Evolutionary conservation across 2,329 filamentous ascomycete species (phyloP), one percentile per base, ranked within the genome.

Genomic region (Lecanosticta acicola): DNA sequence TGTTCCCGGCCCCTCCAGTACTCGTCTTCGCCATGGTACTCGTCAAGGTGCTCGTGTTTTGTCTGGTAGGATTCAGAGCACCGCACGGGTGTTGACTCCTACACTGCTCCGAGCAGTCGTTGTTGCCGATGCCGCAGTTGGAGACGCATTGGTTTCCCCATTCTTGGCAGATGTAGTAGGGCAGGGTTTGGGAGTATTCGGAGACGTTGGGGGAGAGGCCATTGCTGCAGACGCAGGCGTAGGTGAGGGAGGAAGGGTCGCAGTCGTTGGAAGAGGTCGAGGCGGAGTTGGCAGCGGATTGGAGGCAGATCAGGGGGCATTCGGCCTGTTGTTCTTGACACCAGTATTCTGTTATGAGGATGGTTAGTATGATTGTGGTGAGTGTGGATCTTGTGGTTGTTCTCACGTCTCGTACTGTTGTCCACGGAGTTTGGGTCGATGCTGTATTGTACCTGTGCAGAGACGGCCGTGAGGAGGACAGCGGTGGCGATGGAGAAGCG

Each of bases 111-210:
- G 75, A 66, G 64, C 85, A 89, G n/a, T 59, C 51, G 56, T 74
- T 74, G 66, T 83, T 72, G 21, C 41, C 41, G 53, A 68, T 40
- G 24, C 24, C 24, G 67, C 85, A 89, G 47, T 51, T 66, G 2
- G 55, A 61, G 10, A 84, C 80, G 49, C 55, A 67, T 67, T 87
- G 78, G 64, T 71, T 80, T 58, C 79, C 83, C 75, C 77, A 87
- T 68, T 84, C 75, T 38, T 75, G 75, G 76, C 86, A 93, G 58
- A 81, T 75, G 70, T 82, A 87, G 76, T 80, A 91, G 26, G 87
- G 86, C 19, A 93, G 73, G 1, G 86, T 90, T 57, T 87, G 75
- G 16, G 82, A 83, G 76, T 84, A 93, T 68, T 90, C 77, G 60
- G 83, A 80, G 39, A 87, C 69, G 68, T 90, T 89, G 56, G 86